phyloP scores from a whole-genome alignment of 2,329 filamentous ascomycete genomes.

The Scopulariopsis brevicaulis region DNA sequence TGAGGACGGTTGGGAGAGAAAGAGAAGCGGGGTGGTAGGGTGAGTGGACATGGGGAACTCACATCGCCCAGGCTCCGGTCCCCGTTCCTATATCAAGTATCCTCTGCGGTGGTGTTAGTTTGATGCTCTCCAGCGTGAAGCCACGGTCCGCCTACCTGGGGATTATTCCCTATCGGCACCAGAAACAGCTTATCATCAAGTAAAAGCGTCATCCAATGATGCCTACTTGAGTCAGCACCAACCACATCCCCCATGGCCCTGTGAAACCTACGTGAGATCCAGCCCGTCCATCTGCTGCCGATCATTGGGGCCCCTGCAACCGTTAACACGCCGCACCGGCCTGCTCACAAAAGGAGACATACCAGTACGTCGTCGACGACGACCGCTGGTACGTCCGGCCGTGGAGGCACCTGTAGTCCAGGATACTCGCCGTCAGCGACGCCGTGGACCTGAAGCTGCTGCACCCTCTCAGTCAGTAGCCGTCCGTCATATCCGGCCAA shows the following conservation, averaged over 20 bases:
- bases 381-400: slow-evolving; percentile 14
- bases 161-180: slow-evolving; percentile 12
- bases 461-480: neutral
- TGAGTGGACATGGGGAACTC: slow-evolving; percentile 23
- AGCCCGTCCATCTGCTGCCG: slow-evolving; percentile 14
- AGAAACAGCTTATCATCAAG: slow-evolving; percentile 13
- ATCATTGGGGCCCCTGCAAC: slow-evolving; percentile 15
- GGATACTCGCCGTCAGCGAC: slow-evolving; percentile 19
- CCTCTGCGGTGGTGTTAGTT: neutral
- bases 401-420: slow-evolving; percentile 16
- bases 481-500: neutral
- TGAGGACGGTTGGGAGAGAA: neutral
- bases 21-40: neutral
- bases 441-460: slow-evolving; percentile 11
- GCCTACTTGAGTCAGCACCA: slow-evolving; percentile 5
- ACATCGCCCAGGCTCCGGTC: slow-evolving; percentile 41
- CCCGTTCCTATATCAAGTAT: slow-evolving; percentile 41
- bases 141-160: slow-evolving; percentile 6
- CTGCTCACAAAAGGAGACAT: slow-evolving; percentile 9
- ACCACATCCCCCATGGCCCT: neutral
- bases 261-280: slow-evolving; percentile 11
- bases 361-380: slow-evolving; percentile 16
- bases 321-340: slow-evolving; percentile 8
- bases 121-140: neutral
- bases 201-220: slow-evolving; percentile 13